Evolutionary conservation across 192 early-diverging fungal species (phyloP), one percentile per base, ranked within the genome.

Genomic region (Helicostylum pulchrum): DNA sequence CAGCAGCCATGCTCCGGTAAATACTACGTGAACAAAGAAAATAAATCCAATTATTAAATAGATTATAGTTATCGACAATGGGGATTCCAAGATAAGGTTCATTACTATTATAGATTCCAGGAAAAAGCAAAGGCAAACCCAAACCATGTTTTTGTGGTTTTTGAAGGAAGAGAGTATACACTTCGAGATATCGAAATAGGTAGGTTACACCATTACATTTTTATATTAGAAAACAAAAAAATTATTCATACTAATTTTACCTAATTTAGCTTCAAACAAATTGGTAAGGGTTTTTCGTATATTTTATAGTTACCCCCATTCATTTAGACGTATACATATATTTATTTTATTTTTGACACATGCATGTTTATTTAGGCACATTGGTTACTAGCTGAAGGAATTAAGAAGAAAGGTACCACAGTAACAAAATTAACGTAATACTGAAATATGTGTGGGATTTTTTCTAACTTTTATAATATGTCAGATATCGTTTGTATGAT

Each of bases 401-500:
- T 76, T 11, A 56, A 73, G 30, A 50, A 23, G 32, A 57, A 62
- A 36, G 70, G 74, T 67, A 68, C 42, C 11, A 8, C 21, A 43
- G 3, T 21, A 19, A 19, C 2, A 43, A 51, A 36, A 46, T 17
- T 12, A 23, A 3, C 12, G 12, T 19, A 11, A 43, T n/a, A 7
- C 10, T 45, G 44, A 0, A n/a, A n/a, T n/a, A n/a, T n/a, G n/a
- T n/a, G n/a, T n/a, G n/a, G n/a, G n/a, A n/a, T n/a, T n/a, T 23
- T 8, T 17, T 17, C 34, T 30, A 45, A 46, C 42, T 54, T 2
- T 26, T 47, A 42, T 46, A 2, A 19, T 4, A 82, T 39, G 59
- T 76, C 7, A 65, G 80, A 88, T 42, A 78, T 81, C 11, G 74
- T 88, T 34, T 78, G 76, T 64, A 69, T 89, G 72, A 73, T 73